phyloP scores from a whole-genome alignment of 1,139 yeast genomes.

The Blastobotrys persicus region DNA sequence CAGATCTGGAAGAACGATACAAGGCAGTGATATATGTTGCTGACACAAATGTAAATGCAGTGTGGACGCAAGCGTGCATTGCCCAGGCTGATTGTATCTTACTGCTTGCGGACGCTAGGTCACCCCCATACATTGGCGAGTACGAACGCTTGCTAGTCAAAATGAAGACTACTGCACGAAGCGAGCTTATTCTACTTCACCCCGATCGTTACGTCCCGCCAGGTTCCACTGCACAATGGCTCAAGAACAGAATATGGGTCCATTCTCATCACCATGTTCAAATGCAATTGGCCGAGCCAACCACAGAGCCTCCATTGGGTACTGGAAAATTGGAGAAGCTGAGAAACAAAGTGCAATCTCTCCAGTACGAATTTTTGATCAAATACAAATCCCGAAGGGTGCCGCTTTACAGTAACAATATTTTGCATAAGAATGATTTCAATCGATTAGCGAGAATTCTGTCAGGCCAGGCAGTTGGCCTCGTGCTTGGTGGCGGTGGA shows the following conservation, averaged over 20 bases:
- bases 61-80: conserved; percentile 91
- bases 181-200: conserved; percentile 82
- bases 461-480: conserved; percentile 90
- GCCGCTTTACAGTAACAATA: conserved; percentile 45
- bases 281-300: conserved; percentile 29
- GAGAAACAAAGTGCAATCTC: conserved; percentile 34
- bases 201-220: conserved; percentile 79
- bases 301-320: conserved; percentile 11
- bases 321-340: conserved; percentile 26
- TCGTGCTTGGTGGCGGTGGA: conserved; percentile 97
- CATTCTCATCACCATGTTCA: conserved; percentile 90
- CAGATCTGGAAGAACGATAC: conserved; percentile 85
- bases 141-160: conserved; percentile 75
- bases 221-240: conserved; percentile 83
- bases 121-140: conserved; percentile 75
- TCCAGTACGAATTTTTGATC: conserved; percentile 37
- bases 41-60: conserved; percentile 76
- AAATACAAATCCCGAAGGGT: conserved; percentile 32
- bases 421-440: conserved; percentile 80
- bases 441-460: conserved; percentile 82
- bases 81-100: conserved; percentile 90
- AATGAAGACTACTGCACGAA: conserved; percentile 79
- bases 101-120: conserved; percentile 47
- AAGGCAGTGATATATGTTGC: conserved; percentile 86
- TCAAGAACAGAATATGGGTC: conserved; percentile 83